Conservation (phyloP, 2,329 filamentous ascomycete species). For the Penicillium sp. region DNA sequence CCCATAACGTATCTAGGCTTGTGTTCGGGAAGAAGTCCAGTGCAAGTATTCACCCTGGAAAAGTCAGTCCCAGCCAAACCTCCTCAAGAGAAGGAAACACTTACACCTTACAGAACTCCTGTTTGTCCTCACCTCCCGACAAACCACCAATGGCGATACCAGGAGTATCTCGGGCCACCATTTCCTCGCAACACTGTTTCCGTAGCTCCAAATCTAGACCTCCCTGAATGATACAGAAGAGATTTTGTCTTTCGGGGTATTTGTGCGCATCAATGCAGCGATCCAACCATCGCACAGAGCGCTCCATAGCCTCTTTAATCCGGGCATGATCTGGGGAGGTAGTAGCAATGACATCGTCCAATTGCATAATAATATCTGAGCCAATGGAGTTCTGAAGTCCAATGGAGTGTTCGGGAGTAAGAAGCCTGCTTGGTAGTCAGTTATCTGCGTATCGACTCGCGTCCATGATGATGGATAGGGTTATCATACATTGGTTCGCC, state of each 20-base stretch:
- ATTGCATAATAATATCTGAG: constrained; percentile 98
- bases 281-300: constrained; percentile 93
- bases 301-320: constrained; percentile 93
- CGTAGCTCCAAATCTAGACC: constrained; percentile 87
- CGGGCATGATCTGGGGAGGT: constrained; percentile 85
- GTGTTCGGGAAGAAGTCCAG: constrained; percentile 75
- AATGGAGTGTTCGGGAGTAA: constrained; percentile 97
- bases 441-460: neutral
- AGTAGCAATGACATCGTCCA: constrained; percentile 96
- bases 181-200: constrained; percentile 76
- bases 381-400: constrained; percentile 94
- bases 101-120: constrained; percentile 81
- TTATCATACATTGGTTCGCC: constrained; percentile 74
- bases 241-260: constrained; percentile 78
- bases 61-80: neutral
- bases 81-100: neutral
- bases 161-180: constrained; percentile 88
- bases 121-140: constrained; percentile 92
- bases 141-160: constrained; percentile 95
- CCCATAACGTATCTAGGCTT: constrained; percentile 99
- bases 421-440: constrained; percentile 54
- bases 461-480: neutral
- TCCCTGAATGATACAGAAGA: constrained; percentile 98
- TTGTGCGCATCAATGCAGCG: constrained; percentile 88
- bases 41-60: constrained; percentile 73